Conservation (phyloP, 2,329 filamentous ascomycete species). For the Colletotrichum sp. region DNA sequence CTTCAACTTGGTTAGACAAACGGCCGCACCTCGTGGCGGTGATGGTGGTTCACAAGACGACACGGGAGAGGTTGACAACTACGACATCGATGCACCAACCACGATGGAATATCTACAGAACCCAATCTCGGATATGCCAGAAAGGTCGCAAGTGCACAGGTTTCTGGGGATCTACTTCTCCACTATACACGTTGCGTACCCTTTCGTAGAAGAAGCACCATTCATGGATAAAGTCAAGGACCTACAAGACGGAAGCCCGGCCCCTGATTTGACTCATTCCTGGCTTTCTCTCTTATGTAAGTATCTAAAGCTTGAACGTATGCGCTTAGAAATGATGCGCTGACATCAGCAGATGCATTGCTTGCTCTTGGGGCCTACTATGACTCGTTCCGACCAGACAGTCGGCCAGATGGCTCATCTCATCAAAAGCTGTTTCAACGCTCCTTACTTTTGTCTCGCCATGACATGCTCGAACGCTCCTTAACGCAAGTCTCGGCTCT, state of each 20-base stretch:
- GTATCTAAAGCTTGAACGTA: not conserved
- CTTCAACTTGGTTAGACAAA: not conserved
- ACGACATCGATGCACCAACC: not conserved
- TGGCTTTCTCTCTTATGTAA: not conserved
- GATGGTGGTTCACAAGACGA: not conserved
- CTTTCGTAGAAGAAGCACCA: not conserved
- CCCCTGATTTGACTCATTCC: not conserved
- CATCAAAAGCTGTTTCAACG: not conserved
- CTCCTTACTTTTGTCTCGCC: not conserved
- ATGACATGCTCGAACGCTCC: not conserved
- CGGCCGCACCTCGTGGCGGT: not conserved
- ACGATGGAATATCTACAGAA: not conserved
- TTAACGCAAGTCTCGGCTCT: not conserved
- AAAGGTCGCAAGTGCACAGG: not conserved
- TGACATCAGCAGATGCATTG: not conserved
- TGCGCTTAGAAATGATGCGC: rapidly evolving
- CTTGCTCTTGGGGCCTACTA: not conserved
- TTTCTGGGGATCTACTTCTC: not conserved
- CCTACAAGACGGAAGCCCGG: not conserved
- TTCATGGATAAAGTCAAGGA: not conserved
- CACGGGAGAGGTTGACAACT: not conserved
- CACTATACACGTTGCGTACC: not conserved
- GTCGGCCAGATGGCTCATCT: not conserved
- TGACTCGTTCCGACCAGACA: not conserved
- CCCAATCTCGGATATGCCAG: not conserved